Evolutionary conservation across 2,329 filamentous ascomycete genomes (phyloP), one percentile per base, ranked within the genome.

Genomic region (Trichoderma asperellum): DNA sequence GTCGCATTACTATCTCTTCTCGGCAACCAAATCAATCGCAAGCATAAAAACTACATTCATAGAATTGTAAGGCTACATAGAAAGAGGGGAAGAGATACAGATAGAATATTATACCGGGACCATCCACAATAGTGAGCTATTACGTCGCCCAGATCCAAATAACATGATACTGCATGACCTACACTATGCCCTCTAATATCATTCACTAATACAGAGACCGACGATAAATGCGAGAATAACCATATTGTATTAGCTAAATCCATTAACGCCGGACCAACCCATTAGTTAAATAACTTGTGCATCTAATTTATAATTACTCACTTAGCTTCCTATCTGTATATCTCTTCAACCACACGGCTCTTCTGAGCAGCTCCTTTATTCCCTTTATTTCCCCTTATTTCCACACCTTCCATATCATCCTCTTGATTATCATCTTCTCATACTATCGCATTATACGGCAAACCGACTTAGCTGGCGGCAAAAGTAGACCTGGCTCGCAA

Each of bases 401-500:
- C 18, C 40, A n/a, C 40, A 18, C 18, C n/a, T 4, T 49, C n/a
- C 7, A 2, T 49, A 21, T 5, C n/a, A 49, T 12, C n/a, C n/a
- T 49, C 18, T 21, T 11, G 5, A 47, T 10, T 6, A 4, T 49
- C n/a, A 11, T 49, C 43, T 32, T 32, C 32, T 32, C 5, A 2
- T 37, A 4, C 2, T 12, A 37, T 12, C 8, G 3, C 12, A 12
- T 49, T 49, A 49, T 12, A 7, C n/a, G 21, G 43, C 18, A 21
- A 49, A 10, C 40, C 10, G n/a, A 47, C n/a, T 47, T 21, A 21
- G 14, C 43, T 47, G 18, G 43, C 8, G 11, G 61, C 69, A 68
- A 68, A 70, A 27, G 40, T 69, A 35, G 47, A 58, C 40, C 43
- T 68, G 21, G 32, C 47, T 32, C 65, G 53, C 32, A 70, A 58